Evolutionary conservation across 2,329 filamentous ascomycete species (phyloP), one percentile per base, ranked within the genome.

Genomic region (Amauroascus niger): DNA sequence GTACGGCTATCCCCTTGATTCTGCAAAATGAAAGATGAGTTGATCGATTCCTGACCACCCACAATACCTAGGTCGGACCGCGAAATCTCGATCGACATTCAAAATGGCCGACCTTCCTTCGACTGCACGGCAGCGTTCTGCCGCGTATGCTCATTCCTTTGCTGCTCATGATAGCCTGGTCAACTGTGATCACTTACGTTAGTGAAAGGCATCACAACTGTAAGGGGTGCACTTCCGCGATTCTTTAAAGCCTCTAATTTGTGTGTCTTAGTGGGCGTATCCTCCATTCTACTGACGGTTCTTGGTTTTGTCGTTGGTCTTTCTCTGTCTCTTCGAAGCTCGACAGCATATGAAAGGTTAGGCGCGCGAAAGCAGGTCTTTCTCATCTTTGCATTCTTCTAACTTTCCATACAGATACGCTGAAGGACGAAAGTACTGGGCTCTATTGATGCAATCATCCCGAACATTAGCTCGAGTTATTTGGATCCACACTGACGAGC

Each of bases 241-340:
- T 30, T 54, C 16, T 57, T 49, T 41, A 49, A 55, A 41, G 7
- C 24, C 18, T 37, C 53, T 28, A 53, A 53, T 56, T 9, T n/a
- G 14, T 50, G 47, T 30, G 46, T 14, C 32, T 39, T 48, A 67
- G 66, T 83, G 16, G 77, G 76, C 44, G 81, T 89, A n/a, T 54
- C 55, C 7, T 56, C 57, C n/a, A 76, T 88, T 30, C 74, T 89
- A 18, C 75, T 90, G 51, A 89, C 86, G 1, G 81, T 90, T 50
- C 79, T 86, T 43, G 86, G 86, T 83, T 89, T 90, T 72, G 83
- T 90, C 56, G 85, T 90, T 66, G 83, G 83, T 79, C 71, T 90
- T 55, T 79, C 83, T n/a, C 76, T 90, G 32, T 88, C 84, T 1
- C 88, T 90, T 71, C 81, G 86, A 55, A 86, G 79, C 58, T 83